phyloP scores from a whole-genome alignment of 345 rosid species.

The Syzygium aqueum region DNA sequence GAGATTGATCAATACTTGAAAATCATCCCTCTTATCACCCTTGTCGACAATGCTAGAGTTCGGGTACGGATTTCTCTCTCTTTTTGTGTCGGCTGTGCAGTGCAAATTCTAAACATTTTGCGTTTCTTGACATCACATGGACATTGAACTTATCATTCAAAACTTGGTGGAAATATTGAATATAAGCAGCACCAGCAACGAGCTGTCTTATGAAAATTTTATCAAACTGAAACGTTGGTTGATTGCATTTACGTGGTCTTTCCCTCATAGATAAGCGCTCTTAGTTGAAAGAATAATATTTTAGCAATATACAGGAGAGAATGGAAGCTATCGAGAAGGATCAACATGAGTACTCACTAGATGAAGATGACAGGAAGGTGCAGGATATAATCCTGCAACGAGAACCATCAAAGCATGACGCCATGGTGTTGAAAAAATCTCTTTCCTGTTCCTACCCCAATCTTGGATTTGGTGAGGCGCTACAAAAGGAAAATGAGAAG shows the following conservation, averaged over 20 bases:
- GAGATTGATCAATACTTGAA: constrained; percentile 27
- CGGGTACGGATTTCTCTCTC: constrained; percentile 8
- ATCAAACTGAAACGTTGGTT: neutral
- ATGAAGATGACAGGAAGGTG: constrained; percentile 27
- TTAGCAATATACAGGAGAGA: constrained; percentile 16
- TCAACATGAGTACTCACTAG: constrained; percentile 22
- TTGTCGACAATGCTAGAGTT: constrained; percentile 26
- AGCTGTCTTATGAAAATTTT: neutral
- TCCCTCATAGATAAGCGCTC: neutral
- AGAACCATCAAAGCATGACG: constrained; percentile 18
- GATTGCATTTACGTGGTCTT: neutral
- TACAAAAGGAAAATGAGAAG: constrained; percentile 24
- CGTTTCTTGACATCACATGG: neutral
- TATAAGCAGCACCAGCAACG: neutral
- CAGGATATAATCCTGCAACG: constrained; percentile 15
- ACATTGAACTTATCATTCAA: neutral
- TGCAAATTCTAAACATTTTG: neutral
- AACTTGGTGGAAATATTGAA: neutral
- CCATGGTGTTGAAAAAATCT: constrained; percentile 19
- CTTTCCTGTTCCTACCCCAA: constrained; percentile 24
- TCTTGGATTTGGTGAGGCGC: constrained; percentile 19
- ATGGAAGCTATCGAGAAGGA: constrained; percentile 23
- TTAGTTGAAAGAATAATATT: neutral
- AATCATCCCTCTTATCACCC: constrained; percentile 25
- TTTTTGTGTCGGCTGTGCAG: neutral